Conservation (phyloP, 2,329 filamentous ascomycete genomes). For the Emergomyces africanus region DNA sequence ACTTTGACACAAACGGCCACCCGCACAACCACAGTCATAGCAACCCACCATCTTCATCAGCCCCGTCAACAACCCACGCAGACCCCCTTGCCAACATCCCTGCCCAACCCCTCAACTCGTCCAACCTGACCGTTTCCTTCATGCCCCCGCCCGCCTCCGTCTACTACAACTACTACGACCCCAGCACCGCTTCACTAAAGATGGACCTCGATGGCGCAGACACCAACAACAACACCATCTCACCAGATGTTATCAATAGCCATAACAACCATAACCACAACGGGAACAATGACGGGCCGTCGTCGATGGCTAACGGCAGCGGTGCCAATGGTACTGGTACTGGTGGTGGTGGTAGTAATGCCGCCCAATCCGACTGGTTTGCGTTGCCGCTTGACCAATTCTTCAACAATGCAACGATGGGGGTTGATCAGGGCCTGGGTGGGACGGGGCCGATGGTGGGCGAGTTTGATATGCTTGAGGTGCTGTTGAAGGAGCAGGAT, state of each 20-base stretch:
- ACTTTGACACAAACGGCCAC: conserved; percentile 6
- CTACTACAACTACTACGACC: conserved; percentile 34
- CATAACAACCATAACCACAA: conserved; percentile 2
- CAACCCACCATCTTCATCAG: background rate
- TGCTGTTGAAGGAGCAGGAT: conserved; percentile 31
- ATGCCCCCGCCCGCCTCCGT: conserved; percentile 35
- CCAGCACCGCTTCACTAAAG: conserved; percentile 21
- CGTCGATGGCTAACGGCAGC: conserved; percentile 2
- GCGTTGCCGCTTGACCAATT: conserved; percentile 49
- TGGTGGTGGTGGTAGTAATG: background rate
- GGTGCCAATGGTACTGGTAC: background rate
- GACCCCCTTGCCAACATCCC: conserved; percentile 32
- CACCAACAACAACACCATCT: conserved; percentile 12
- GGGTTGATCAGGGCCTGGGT: conserved; percentile 41
- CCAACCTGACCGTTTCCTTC: conserved; percentile 33
- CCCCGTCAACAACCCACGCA: conserved; percentile 8
- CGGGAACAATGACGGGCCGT: background rate
- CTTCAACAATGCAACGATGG: conserved; percentile 35
- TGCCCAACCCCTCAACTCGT: conserved; percentile 32
- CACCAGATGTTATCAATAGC: conserved; percentile 18
- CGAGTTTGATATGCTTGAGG: conserved; percentile 38
- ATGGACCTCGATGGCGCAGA: conserved; percentile 17
- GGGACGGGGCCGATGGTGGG: conserved; percentile 51
- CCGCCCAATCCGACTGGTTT: conserved; percentile 41
- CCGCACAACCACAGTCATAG: background rate